phyloP scores from a whole-genome alignment of 257 asterid species.

The Rhazya stricta region DNA sequence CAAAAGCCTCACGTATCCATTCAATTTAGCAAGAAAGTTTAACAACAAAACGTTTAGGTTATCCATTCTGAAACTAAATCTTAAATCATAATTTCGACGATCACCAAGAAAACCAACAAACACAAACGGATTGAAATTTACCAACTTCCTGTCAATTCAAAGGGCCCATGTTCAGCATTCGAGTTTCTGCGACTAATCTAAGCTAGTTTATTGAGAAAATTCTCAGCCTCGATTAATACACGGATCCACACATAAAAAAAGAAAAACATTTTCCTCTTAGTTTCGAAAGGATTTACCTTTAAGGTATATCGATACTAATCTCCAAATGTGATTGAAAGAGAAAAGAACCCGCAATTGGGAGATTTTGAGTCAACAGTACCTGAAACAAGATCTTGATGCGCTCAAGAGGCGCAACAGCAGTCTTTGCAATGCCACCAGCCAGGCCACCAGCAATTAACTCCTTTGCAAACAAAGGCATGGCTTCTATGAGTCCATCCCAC shows the following conservation, averaged over 20 bases:
- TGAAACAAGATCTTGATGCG: conserved; percentile 93
- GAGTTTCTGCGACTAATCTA: not conserved
- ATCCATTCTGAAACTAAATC: not conserved
- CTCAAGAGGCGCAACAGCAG: conserved; percentile 92
- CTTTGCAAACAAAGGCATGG: conserved; percentile 67
- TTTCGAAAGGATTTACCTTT: not conserved
- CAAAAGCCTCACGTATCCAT: not conserved
- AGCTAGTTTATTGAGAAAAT: not conserved
- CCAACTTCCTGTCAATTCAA: not conserved
- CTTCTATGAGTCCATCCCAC: conserved; percentile 46
- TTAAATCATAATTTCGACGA: not conserved
- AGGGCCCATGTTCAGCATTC: not conserved
- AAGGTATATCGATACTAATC: not conserved
- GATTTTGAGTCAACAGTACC: conserved; percentile 30
- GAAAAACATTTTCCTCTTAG: not conserved
- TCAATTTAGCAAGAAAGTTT: not conserved
- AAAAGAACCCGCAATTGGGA: not conserved
- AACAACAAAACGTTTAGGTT: not conserved
- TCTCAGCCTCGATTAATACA: not conserved
- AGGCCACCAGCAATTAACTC: conserved; percentile 91
- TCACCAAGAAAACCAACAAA: not conserved
- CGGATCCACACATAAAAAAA: not conserved
- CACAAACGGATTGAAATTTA: not conserved
- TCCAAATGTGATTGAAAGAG: not conserved
- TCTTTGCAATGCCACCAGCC: conserved; percentile 92